These are phyloP conservation scores for Claviceps digitariae DNA, from an alignment of 2,329 filamentous ascomycete species.

Conservation along the genomic window DNA sequence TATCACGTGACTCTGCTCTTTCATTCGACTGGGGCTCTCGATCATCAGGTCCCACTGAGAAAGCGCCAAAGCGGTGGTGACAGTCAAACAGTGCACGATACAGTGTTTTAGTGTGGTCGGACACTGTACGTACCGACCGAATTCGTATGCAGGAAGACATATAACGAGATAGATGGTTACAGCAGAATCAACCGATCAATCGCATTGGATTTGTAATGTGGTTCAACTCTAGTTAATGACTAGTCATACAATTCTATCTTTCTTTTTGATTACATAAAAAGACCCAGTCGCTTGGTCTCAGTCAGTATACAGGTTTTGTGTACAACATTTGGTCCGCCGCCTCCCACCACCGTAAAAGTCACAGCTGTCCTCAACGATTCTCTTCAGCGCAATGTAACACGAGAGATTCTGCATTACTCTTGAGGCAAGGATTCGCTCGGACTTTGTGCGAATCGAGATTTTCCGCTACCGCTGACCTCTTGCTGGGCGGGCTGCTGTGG, in stretches of 20 bases:
- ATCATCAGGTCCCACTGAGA: no score
- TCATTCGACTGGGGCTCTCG: neutral
- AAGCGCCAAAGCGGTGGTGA: neutral
- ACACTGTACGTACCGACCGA: neutral
- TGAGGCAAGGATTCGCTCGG: constrained; percentile 11
- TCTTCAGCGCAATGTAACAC: neutral
- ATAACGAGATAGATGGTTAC: neutral
- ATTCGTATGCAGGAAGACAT: neutral
- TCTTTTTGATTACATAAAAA: neutral
- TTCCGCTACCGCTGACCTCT: constrained; percentile 4
- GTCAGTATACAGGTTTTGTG: constrained; percentile 4
- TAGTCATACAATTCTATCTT: constrained; percentile 8
- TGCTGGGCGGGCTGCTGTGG: constrained; percentile 4
- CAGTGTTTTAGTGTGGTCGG: neutral
- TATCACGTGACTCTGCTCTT: constrained; percentile 13
- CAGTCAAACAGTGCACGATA: neutral
- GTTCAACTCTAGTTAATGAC: neutral
- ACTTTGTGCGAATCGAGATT: constrained; percentile 13
- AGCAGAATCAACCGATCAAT: neutral
- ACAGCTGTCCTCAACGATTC: neutral
- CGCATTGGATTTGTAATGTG: neutral
- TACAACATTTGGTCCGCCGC: neutral
- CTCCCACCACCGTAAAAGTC: neutral
- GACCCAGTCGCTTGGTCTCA: constrained; percentile 1
- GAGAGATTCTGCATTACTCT: neutral